Conservation (phyloP, 2,329 filamentous ascomycete genomes). For the Alternaria brassicae region DNA sequence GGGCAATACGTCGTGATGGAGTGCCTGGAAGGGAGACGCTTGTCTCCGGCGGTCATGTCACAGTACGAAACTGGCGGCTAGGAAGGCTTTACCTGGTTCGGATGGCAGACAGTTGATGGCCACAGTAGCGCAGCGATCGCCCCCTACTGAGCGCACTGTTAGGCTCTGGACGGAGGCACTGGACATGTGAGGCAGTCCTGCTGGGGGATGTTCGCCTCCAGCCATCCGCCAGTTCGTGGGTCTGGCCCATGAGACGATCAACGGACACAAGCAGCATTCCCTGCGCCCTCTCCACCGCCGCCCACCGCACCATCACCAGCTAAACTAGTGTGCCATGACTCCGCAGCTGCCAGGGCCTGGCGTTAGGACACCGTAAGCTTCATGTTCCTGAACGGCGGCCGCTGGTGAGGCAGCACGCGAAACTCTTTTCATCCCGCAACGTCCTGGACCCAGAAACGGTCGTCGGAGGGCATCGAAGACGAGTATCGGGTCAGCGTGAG, state of each 20-base stretch:
- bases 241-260: slow-evolving; percentile 50
- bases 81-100: slow-evolving; percentile 31
- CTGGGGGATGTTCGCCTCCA: slow-evolving; percentile 39
- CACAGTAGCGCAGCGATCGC: slow-evolving; percentile 42
- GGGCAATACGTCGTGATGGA: slow-evolving; percentile 24
- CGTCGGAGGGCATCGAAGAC: slow-evolving; percentile 12
- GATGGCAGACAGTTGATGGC: slow-evolving; percentile 35
- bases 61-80: slow-evolving; percentile 34
- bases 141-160: slow-evolving; percentile 35
- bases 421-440: slow-evolving; percentile 24
- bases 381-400: slow-evolving; percentile 42
- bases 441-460: slow-evolving; percentile 26
- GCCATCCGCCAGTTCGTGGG: slow-evolving; percentile 36
- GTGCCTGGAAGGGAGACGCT: slow-evolving; percentile 33
- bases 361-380: slow-evolving; percentile 34
- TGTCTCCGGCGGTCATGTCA: slow-evolving; percentile 39
- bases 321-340: slow-evolving; percentile 32
- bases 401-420: slow-evolving; percentile 31
- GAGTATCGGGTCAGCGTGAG: slow-evolving; percentile 4
- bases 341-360: slow-evolving; percentile 23
- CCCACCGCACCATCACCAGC: slow-evolving; percentile 35
- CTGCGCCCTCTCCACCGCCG: slow-evolving; percentile 22
- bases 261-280: slow-evolving; percentile 25
- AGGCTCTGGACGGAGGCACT: slow-evolving; percentile 26
- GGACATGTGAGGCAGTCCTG: slow-evolving; percentile 37